Evolutionary conservation across 257 asterid genomes (phyloP).

Genomic region (Nicotiana undulata): DNA sequence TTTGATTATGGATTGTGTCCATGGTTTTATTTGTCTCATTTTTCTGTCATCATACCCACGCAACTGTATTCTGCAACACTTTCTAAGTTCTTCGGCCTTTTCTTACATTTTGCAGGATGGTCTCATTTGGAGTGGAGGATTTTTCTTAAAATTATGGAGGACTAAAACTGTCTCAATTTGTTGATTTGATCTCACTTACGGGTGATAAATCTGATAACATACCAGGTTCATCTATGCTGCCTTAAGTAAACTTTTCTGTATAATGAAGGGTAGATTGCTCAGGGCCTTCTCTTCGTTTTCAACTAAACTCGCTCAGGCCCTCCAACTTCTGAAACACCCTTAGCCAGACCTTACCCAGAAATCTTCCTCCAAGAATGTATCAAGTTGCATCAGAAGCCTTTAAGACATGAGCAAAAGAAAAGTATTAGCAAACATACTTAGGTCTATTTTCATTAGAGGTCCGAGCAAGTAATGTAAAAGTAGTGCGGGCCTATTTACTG

Average conservation of each 20-base stretch:
- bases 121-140: conserved; percentile 95
- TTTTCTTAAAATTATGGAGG: conserved; percentile 77
- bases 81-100: not conserved
- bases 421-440: not conserved
- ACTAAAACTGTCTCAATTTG: conserved; percentile 83
- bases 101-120: conserved; percentile 50
- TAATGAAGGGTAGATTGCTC: not conserved
- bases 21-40: not conserved
- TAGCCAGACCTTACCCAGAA: not conserved
- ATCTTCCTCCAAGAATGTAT: not conserved
- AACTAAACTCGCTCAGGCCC: not conserved
- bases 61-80: not conserved
- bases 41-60: not conserved
- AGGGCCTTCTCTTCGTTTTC: not conserved
- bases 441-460: not conserved
- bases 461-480: not conserved
- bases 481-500: not conserved
- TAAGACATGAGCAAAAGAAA: not conserved
- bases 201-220: conserved; percentile 92
- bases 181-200: conserved; percentile 79
- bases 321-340: not conserved
- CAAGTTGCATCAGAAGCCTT: not conserved
- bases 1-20: not conserved
- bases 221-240: conserved; percentile 55
- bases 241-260: not conserved